A percentile compares a stretch with the other conserved stretches of the same genome.
These are phyloP conservation scores for Ilyonectria robusta DNA, from an alignment of 2,329 filamentous ascomycete genomes.

Conservation along the genomic window DNA sequence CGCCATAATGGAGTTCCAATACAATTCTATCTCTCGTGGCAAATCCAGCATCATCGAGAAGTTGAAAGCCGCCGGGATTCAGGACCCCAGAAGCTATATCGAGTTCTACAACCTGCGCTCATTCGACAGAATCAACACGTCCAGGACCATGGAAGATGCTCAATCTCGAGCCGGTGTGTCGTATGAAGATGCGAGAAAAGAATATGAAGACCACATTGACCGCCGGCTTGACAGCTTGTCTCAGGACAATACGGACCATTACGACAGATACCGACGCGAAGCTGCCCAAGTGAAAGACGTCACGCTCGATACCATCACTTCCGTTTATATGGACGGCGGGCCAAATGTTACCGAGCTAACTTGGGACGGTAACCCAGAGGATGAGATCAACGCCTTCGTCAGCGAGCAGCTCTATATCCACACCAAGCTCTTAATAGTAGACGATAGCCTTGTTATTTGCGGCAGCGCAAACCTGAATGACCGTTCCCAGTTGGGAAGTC, in stretches of 20 bases:
- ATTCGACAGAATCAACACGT: slow-evolving; percentile 86
- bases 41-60: slow-evolving; percentile 84
- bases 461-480: slow-evolving; percentile 76
- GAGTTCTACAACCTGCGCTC: slow-evolving; percentile 88
- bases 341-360: slow-evolving; percentile 74
- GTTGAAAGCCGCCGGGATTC: slow-evolving; percentile 77
- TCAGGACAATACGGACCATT: slow-evolving; percentile 59
- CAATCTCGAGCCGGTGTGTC: slow-evolving; percentile 75
- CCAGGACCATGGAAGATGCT: slow-evolving; percentile 70
- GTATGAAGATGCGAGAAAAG: slow-evolving; percentile 76
- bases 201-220: slow-evolving; percentile 72
- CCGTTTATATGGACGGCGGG: slow-evolving; percentile 87
- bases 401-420: slow-evolving; percentile 75
- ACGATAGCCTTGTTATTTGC: slow-evolving; percentile 86
- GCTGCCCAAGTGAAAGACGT: slow-evolving; percentile 68
- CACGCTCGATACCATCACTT: slow-evolving; percentile 82
- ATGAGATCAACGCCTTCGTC: slow-evolving; percentile 73
- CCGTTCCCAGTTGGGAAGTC: slow-evolving; percentile 82
- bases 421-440: slow-evolving; percentile 83
- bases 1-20: slow-evolving; percentile 92
- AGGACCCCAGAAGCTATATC: slow-evolving; percentile 80
- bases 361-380: slow-evolving; percentile 69
- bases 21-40: slow-evolving; percentile 83
- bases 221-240: slow-evolving; percentile 49
- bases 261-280: slow-evolving; percentile 80